Conservation (phyloP, 192 early-diverging fungal genomes). For the Linnemannia hyalina region DNA sequence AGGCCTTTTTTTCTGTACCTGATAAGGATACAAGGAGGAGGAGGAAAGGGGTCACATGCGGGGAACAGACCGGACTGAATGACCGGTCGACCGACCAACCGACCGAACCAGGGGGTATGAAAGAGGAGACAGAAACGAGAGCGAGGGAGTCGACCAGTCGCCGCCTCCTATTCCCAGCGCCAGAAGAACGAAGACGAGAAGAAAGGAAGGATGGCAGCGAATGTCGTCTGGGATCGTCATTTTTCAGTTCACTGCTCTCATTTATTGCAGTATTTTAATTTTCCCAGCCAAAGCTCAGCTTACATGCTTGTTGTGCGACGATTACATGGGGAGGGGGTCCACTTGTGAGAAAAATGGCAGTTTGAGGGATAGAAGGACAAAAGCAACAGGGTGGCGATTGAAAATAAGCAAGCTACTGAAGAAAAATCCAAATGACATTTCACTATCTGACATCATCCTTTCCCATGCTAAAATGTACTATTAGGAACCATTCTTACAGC, state of each 20-base stretch:
- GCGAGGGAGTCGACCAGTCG: no score
- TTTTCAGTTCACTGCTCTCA: not conserved
- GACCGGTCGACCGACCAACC: not conserved
- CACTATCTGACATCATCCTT: not conserved
- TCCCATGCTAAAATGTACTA: not conserved
- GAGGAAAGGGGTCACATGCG: slow-evolving; percentile 21
- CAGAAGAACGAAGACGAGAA: not conserved
- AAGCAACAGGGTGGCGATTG: not conserved
- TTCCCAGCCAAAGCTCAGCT: not conserved
- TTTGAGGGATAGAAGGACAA: slow-evolving; percentile 1
- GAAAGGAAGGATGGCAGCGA: not conserved
- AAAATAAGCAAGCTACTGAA: not conserved
- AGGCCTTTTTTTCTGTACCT: not conserved
- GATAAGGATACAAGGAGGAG: not conserved
- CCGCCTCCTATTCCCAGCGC: not conserved
- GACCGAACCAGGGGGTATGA: not conserved
- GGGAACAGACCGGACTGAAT: slow-evolving; percentile 1
- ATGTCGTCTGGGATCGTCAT: not conserved
- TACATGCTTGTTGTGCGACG: not conserved
- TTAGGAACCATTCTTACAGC: slow-evolving; percentile 36
- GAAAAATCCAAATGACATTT: not conserved
- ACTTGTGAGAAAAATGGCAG: not conserved
- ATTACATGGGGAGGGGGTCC: no score
- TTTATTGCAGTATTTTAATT: not conserved
- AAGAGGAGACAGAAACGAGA: not conserved